A percentile compares a stretch with the other conserved stretches of the same genome.
Conservation (phyloP, 2,329 filamentous ascomycete genomes). For the Curvularia eragrostidis region DNA sequence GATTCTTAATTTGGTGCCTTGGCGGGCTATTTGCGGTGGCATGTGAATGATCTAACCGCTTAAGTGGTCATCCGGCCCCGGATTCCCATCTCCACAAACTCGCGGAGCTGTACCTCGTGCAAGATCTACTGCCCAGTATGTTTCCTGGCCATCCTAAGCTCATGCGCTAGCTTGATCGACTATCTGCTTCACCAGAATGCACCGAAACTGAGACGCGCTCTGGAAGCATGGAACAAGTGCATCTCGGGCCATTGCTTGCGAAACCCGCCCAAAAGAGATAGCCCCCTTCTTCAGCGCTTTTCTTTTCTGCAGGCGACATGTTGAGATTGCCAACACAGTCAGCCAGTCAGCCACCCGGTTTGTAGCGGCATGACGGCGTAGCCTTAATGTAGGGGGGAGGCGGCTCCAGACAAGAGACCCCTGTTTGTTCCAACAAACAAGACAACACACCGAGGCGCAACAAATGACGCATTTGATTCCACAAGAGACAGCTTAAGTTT, state of each 20-base stretch:
- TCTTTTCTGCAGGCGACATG: neutral
- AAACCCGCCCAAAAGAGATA: conserved; percentile 2
- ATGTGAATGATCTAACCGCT: conserved; percentile 34
- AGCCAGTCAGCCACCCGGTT: neutral
- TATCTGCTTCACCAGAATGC: neutral
- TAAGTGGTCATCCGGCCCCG: conserved; percentile 23
- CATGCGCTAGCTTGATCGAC: conserved; percentile 3
- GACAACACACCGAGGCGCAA: neutral
- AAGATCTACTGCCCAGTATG: conserved; percentile 6
- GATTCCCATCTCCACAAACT: conserved; percentile 19
- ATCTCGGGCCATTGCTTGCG: neutral
- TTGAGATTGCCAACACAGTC: conserved; percentile 2
- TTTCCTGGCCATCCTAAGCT: neutral
- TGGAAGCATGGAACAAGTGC: neutral
- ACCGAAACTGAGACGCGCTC: neutral
- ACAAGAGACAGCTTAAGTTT: conserved; percentile 1
- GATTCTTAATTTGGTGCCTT: conserved; percentile 33
- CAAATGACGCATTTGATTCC: conserved; percentile 1
- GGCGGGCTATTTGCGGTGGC: conserved; percentile 24
- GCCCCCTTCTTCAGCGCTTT: neutral
- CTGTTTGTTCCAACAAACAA: conserved; percentile 5
- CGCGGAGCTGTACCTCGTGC: conserved; percentile 14
- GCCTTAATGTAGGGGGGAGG: conserved; percentile 1
- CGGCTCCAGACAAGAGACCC: conserved; percentile 1
- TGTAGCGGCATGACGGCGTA: conserved; percentile 1